A percentile compares a stretch with the other conserved stretches of the same genome.
Conservation (phyloP, 768 basidiomycete species). For the Hysterangium stoloniferum region DNA sequence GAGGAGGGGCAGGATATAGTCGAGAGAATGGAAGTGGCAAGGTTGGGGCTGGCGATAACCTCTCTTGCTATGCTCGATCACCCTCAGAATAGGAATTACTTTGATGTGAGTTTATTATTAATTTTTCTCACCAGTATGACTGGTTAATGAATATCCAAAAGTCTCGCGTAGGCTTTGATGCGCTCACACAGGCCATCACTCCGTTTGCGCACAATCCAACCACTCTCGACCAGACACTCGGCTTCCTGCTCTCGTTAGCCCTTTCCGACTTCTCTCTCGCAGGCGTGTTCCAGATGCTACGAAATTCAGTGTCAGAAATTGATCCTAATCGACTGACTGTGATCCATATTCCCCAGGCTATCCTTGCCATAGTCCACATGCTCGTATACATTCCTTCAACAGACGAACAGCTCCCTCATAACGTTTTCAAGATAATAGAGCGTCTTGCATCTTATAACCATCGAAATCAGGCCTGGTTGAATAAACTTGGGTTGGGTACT, state of each 20-base stretch:
- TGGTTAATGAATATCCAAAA: conserved; percentile 17
- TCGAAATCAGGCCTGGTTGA: conserved; percentile 62
- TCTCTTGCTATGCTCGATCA: conserved; percentile 58
- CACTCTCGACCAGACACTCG: conserved; percentile 49
- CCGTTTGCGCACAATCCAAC: conserved; percentile 39
- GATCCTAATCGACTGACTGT: conserved; percentile 30
- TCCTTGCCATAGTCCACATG: conserved; percentile 51
- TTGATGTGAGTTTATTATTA: conserved; percentile 41
- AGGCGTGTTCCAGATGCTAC: conserved; percentile 45
- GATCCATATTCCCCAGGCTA: conserved; percentile 53
- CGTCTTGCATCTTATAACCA: conserved; percentile 52
- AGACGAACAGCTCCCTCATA: conserved; percentile 34
- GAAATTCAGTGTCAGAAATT: conserved; percentile 3
- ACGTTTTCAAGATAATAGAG: conserved; percentile 55
- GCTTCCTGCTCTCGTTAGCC: conserved; percentile 61
- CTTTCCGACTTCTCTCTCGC: conserved; percentile 55
- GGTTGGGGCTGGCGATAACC: conserved; percentile 55
- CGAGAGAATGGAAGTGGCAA: conserved; percentile 44
- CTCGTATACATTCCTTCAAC: conserved; percentile 18
- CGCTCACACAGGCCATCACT: conserved; percentile 51
- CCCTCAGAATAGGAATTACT: conserved; percentile 50
- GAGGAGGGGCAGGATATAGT: conserved; percentile 26
- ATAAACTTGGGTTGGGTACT: conserved; percentile 46
- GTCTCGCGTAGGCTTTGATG: conserved; percentile 56
- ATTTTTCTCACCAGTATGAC: neutral